Base-by-base conservation (phyloP, 2,329 filamentous ascomycete genomes). In the Neonectria punicea region DNA sequence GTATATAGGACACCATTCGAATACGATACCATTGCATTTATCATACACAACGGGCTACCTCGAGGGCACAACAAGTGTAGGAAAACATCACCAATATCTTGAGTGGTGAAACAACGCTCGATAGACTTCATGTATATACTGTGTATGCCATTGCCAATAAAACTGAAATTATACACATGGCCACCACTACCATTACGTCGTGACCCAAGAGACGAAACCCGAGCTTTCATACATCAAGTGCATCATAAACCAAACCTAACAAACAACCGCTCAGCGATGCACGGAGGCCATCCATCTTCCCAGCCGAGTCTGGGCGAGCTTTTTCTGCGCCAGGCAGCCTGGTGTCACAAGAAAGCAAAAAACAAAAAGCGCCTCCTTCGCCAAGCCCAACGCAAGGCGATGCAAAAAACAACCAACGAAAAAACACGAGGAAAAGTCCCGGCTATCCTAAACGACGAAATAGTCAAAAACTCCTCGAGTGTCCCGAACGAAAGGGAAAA, bases 341-440 rank as follows among this genome's bases (percentile, higher is more conserved):
- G 59, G 57, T 22, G 53, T 43, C 32, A 46, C 25, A 50, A 36
- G 14, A 49, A 32, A 34, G 20, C n/a, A 16, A 50, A 64, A 69
- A 51, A 62, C 22, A 61, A 63, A 53, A 53, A 72, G 73, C 72
- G 61, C 70, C 72, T 32, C 62, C 65, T 68, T 74, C 70, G 69
- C 68, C 72, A 53, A 56, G 68, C 67, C 61, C 16, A 67, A 67
- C 57, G 53, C 46, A 53, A 66, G 56, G 47, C 47, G 46, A 30
- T 22, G 53, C 36, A 44, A 34, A 39, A 18, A n/a, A 22, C 22
- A 22, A 22, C 22, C 22, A 43, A 43, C 39, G n/a, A 34, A 67
- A 50, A 30, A 61, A 57, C 36, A 51, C 53, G n/a, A 51, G 20
- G 25, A 46, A 57, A 53, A 44, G 22, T 22, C 36, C 25, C 16